A percentile compares a stretch with the other conserved stretches of the same genome.
phyloP scores from a whole-genome alignment of 2,329 filamentous ascomycete species.

The Rutstroemia sp. region DNA sequence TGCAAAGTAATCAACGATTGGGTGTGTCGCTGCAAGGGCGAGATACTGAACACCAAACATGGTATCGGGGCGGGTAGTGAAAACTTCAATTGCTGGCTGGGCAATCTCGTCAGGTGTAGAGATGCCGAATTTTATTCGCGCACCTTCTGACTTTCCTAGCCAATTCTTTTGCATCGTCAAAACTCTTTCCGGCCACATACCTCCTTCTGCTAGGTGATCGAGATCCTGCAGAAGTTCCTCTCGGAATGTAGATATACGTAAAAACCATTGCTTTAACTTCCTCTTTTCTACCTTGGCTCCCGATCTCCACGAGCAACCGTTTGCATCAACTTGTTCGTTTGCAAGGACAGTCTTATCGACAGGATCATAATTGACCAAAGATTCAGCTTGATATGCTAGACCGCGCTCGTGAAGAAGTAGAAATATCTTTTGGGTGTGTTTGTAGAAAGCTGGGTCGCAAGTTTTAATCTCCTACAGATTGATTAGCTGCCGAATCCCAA shows the following conservation, averaged over 20 bases:
- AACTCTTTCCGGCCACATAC: conserved; percentile 76
- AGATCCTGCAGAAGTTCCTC: conserved; percentile 66
- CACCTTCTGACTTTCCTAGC: conserved; percentile 73
- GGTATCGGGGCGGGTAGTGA: conserved; percentile 80
- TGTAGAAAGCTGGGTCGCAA: conserved; percentile 79
- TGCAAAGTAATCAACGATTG: conserved; percentile 56
- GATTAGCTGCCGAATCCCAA: conserved; percentile 11
- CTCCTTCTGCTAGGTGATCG: conserved; percentile 52
- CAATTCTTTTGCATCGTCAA: conserved; percentile 80
- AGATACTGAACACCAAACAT: conserved; percentile 83
- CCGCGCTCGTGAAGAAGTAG: conserved; percentile 66
- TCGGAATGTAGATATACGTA: conserved; percentile 73
- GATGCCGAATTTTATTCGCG: conserved; percentile 63
- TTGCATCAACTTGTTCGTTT: conserved; percentile 87
- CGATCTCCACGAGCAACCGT: conserved; percentile 80
- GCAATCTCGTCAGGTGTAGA: conserved; percentile 23
- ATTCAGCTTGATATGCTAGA: conserved; percentile 75
- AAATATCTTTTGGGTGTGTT: conserved; percentile 83
- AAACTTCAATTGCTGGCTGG: conserved; percentile 53
- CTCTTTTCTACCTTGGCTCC: conserved; percentile 77
- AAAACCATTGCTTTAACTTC: conserved; percentile 81
- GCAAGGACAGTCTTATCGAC: conserved; percentile 84
- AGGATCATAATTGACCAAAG: conserved; percentile 84
- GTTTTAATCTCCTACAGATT: conserved; percentile 68
- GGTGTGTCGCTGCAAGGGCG: conserved; percentile 67